Percentiles rank a stretch among this genome's conserved stretches.
These are phyloP conservation scores for Cercospora janseana DNA, from an alignment of 2,329 filamentous ascomycete genomes.

Conservation along the genomic window DNA sequence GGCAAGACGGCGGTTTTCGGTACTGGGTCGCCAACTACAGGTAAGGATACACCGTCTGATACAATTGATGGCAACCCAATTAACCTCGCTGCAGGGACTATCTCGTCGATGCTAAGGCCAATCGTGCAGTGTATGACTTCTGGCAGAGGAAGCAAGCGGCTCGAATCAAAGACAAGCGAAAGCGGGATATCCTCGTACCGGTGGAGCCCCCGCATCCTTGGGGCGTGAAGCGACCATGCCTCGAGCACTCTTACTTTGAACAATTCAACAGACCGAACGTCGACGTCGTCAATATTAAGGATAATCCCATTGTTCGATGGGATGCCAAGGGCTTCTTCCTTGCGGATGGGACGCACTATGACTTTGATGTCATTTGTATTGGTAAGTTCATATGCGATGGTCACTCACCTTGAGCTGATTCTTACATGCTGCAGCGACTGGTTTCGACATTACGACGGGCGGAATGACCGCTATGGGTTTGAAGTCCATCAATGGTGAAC, in stretches of 20 bases:
- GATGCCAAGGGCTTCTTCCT: slow-evolving; percentile 32
- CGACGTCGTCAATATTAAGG: slow-evolving; percentile 40
- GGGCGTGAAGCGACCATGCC: slow-evolving; percentile 45
- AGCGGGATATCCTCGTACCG: slow-evolving; percentile 54
- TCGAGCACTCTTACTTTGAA: slow-evolving; percentile 51
- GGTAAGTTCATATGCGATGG: not conserved
- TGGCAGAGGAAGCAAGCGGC: slow-evolving; percentile 54
- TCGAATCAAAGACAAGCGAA: slow-evolving; percentile 51
- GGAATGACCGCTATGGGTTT: slow-evolving; percentile 47
- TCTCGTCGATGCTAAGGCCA: slow-evolving; percentile 19
- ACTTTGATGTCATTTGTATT: slow-evolving; percentile 42
- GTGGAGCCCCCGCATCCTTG: slow-evolving; percentile 48
- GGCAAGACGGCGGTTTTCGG: slow-evolving; percentile 23
- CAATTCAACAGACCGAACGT: slow-evolving; percentile 39
- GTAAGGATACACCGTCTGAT: not conserved
- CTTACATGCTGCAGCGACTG: slow-evolving; percentile 43
- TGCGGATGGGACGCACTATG: slow-evolving; percentile 29
- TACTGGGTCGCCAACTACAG: slow-evolving; percentile 25
- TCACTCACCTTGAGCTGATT: not conserved
- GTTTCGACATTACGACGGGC: slow-evolving; percentile 45
- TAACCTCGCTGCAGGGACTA: slow-evolving; percentile 7
- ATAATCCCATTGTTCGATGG: slow-evolving; percentile 19
- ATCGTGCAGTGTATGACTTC: slow-evolving; percentile 49
- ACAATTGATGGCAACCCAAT: not conserved
- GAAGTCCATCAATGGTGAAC: slow-evolving; percentile 36